These are phyloP conservation scores for Auricularia auricula-judae DNA, from an alignment of 768 basidiomycete species.

Conservation along the genomic window DNA sequence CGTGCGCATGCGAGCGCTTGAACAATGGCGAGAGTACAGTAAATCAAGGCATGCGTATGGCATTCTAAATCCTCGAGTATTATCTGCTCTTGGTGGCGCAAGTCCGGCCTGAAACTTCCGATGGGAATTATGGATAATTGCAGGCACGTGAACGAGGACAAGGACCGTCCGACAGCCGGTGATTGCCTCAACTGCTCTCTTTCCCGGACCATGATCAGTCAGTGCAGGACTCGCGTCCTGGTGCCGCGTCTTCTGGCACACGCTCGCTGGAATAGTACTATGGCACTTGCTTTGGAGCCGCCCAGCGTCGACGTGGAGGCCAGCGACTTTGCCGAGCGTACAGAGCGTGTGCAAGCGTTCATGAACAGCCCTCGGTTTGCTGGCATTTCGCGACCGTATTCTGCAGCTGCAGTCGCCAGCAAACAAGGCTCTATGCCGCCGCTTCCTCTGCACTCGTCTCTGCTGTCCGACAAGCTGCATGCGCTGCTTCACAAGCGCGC, in stretches of 20 bases:
- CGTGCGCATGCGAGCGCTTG: too few species aligned
- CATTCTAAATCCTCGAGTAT: too few species aligned
- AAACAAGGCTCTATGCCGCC: slow-evolving; percentile 86
- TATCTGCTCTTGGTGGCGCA: too few species aligned
- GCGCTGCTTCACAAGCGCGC: slow-evolving; percentile 51
- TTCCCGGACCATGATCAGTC: background rate
- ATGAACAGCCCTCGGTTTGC: slow-evolving; percentile 67
- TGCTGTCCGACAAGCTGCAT: slow-evolving; percentile 84
- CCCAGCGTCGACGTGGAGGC: slow-evolving; percentile 49
- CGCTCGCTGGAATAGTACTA: background rate
- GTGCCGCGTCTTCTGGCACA: background rate
- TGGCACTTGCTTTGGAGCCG: slow-evolving; percentile 40
- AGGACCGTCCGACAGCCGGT: too few species aligned
- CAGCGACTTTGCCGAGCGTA: slow-evolving; percentile 46
- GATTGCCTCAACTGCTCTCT: too few species aligned
- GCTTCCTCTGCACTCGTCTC: slow-evolving; percentile 58
- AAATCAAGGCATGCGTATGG: too few species aligned
- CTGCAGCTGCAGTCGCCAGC: slow-evolving; percentile 65
- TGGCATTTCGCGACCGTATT: slow-evolving; percentile 66
- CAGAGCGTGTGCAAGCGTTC: slow-evolving; percentile 57
- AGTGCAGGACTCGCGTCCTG: background rate
- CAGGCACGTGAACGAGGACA: too few species aligned
- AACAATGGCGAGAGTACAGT: too few species aligned
- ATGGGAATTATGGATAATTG: too few species aligned
- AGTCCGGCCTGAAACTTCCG: too few species aligned